phyloP scores from a whole-genome alignment of 306 rosid species.

The Cucumis sativus region DNA sequence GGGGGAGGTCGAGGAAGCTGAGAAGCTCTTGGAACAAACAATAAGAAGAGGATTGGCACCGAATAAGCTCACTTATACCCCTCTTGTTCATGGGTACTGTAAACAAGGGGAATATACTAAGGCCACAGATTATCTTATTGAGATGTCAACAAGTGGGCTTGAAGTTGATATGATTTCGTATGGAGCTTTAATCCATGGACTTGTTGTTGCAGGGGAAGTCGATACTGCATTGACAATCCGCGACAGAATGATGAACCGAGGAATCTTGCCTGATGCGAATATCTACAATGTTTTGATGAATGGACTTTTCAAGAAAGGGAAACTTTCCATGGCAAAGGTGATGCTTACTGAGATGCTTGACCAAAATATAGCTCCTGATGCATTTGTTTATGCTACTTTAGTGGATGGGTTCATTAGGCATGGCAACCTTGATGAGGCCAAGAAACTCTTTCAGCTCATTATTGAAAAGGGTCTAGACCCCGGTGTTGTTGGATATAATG shows the following conservation, averaged over 20 bases:
- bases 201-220: constrained; percentile 42
- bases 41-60: constrained; percentile 31
- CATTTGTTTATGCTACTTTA: constrained; percentile 54
- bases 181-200: constrained; percentile 76
- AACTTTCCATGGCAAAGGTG: constrained; percentile 49
- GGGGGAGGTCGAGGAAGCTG: constrained; percentile 57
- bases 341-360: constrained; percentile 70
- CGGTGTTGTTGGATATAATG: constrained; percentile 61
- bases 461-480: constrained; percentile 41
- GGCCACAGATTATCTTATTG: constrained; percentile 51
- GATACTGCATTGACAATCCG: constrained; percentile 43
- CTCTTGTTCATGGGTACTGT: constrained; percentile 45
- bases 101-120: constrained; percentile 44
- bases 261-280: constrained; percentile 59
- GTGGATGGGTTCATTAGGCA: constrained; percentile 62
- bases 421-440: constrained; percentile 49
- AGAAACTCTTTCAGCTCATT: constrained; percentile 33
- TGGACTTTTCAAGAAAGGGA: constrained; percentile 69
- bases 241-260: constrained; percentile 60
- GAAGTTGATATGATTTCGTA: constrained; percentile 57
- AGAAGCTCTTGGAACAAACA: constrained; percentile 36
- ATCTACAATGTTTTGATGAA: constrained; percentile 74
- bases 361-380: constrained; percentile 55
- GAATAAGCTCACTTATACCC: constrained; percentile 50
- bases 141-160: constrained; percentile 50